Evolutionary conservation across 352 stramenopile genomes (phyloP), one percentile per base, ranked within the genome.

Genomic region (Globisporangium parvum): DNA sequence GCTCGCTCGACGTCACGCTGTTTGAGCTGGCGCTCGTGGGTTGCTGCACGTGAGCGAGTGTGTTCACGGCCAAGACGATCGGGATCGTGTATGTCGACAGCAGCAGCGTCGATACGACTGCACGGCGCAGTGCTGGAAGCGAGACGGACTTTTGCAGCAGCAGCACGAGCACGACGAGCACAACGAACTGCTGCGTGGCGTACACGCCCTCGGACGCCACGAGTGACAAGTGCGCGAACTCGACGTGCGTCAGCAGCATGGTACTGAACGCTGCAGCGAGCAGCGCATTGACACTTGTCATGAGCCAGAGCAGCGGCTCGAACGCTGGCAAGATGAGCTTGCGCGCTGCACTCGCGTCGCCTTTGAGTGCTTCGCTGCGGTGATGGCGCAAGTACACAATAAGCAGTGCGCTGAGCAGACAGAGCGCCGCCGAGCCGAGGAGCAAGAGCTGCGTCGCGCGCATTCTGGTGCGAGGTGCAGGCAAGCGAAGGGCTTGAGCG

Each of bases 91-190:
- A 84, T 14, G 53, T 65, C 20, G 71, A 66, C 2, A 84, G 55
- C 6, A 69, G 20, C 2, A 68, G 12, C n/a, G n/a, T n/a, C 4
- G 71, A 72, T 28, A 80, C 56, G 17, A 46, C n/a, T n/a, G 21
- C 18, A 75, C 54, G 0, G 73, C 54, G 11, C 24, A 87, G 62
- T 0, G 76, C 73, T 1, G n/a, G n/a, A n/a, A n/a, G n/a, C n/a
- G n/a, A n/a, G n/a, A n/a, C n/a, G n/a, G n/a, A n/a, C n/a, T n/a
- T 79, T 41, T 79, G 50, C 11, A 55, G 23, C 59, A 85, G 76
- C 39, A 81, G 83, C 23, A 85, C 63, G n/a, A n/a, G 73, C 18
- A 74, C 51, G 23, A 74, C 52, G 31, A 81, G 51, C 39, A 81
- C 50, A 49, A 53, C 20, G 31, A 69, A 42, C 24, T 60, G 47